Conservation (phyloP, 164 flowering plant species). For the Vitis labrusca region DNA sequence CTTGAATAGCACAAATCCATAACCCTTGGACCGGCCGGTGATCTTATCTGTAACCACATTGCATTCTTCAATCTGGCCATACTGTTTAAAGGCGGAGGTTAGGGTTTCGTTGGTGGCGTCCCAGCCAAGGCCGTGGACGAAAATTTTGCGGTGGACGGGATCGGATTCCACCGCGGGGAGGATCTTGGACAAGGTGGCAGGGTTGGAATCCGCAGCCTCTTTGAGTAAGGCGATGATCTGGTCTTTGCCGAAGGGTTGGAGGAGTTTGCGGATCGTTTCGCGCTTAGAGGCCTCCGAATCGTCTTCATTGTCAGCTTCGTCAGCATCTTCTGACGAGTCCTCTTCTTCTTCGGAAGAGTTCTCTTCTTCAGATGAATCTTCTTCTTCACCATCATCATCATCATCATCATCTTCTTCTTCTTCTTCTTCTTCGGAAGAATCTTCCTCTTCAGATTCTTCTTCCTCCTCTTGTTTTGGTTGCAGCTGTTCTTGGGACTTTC, state of each 20-base stretch:
- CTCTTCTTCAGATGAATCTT: too few relatives aligned
- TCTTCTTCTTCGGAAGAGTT: background rate
- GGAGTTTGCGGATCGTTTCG: constrained; percentile 25
- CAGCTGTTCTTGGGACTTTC: constrained; percentile 17
- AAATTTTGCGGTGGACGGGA: constrained; percentile 13
- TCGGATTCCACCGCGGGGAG: constrained; percentile 21
- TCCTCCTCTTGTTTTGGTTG: constrained; percentile 7
- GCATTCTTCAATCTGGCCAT: constrained; percentile 59
- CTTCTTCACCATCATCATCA: too few relatives aligned
- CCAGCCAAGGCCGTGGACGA: constrained; percentile 59
- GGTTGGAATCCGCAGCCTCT: constrained; percentile 23
- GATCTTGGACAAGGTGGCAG: constrained; percentile 20
- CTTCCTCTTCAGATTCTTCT: constrained; percentile 6
- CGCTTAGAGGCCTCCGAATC: constrained; percentile 10
- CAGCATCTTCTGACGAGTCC: background rate
- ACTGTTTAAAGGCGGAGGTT: constrained; percentile 31
- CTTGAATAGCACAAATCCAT: constrained; percentile 34
- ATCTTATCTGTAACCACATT: constrained; percentile 37
- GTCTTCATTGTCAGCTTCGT: constrained; percentile 3
- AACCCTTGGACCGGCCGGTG: constrained; percentile 39
- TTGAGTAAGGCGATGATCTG: constrained; percentile 32
- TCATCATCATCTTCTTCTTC: background rate
- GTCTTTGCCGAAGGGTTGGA: constrained; percentile 41
- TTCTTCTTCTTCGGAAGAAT: constrained; percentile 9
- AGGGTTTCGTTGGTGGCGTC: constrained; percentile 54